Percentiles rank a stretch among this genome's conserved stretches.
These are phyloP conservation scores for Boletus subcaerulescens DNA, from an alignment of 768 basidiomycete species.

Conservation along the genomic window DNA sequence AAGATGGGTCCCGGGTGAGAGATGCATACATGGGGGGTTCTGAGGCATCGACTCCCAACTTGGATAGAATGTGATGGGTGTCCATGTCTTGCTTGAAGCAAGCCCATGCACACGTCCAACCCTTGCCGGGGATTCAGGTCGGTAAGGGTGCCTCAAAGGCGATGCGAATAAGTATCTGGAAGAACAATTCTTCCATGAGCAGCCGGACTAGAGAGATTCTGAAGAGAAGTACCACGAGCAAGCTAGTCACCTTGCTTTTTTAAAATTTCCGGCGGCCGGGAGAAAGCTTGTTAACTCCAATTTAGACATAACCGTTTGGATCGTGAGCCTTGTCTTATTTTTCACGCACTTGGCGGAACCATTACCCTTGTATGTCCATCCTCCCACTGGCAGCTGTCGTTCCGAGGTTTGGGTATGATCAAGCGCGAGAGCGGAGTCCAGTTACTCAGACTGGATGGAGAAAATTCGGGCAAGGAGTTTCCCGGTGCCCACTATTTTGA, in stretches of 20 bases:
- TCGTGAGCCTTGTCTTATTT: not conserved
- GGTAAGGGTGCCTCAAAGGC: not conserved
- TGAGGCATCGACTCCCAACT: too few species aligned
- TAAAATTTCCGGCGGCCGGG: not conserved
- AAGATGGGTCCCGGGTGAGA: too few species aligned
- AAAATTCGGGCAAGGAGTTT: not conserved
- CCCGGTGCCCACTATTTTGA: not conserved
- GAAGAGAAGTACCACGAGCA: not conserved
- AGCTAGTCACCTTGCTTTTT: not conserved
- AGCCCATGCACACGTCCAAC: too few species aligned
- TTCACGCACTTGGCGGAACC: not conserved
- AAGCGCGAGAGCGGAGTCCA: not conserved
- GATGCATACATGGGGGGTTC: too few species aligned
- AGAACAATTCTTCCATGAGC: not conserved
- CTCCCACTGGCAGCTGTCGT: not conserved
- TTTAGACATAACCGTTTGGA: constrained; percentile 5
- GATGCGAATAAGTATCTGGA: not conserved
- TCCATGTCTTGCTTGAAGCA: not conserved
- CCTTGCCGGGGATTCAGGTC: too few species aligned
- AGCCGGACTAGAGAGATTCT: not conserved
- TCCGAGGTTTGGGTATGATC: too few species aligned
- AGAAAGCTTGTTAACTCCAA: constrained; percentile 7
- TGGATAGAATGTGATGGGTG: too few species aligned
- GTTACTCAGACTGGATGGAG: not conserved
- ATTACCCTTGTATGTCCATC: not conserved